Percentiles rank a stretch among this genome's conserved stretches.
These are phyloP conservation scores for Fraxinus pennsylvanica DNA, from an alignment of 257 asterid species.

Conservation along the genomic window DNA sequence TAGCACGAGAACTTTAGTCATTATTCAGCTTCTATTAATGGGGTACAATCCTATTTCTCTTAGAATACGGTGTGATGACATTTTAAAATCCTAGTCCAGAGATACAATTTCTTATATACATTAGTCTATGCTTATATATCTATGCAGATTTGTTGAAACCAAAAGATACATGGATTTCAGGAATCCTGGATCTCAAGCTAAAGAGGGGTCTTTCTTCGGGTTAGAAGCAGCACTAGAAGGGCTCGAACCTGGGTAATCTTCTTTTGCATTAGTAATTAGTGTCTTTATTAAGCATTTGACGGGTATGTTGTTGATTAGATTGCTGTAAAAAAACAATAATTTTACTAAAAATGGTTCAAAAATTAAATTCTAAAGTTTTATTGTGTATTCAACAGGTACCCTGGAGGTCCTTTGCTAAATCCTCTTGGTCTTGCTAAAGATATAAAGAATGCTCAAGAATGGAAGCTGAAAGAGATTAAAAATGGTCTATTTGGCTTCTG, in stretches of 20 bases:
- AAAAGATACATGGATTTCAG: conserved; percentile 85
- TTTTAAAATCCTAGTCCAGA: conserved; percentile 4
- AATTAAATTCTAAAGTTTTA: neutral
- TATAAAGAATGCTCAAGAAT: conserved; percentile 72
- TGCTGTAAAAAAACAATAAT: neutral
- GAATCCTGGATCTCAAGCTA: conserved; percentile 85
- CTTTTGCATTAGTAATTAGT: neutral
- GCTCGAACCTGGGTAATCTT: conserved; percentile 76
- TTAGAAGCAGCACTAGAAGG: conserved; percentile 84
- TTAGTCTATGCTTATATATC: neutral
- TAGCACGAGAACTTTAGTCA: conserved; percentile 63
- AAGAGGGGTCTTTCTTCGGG: conserved; percentile 72
- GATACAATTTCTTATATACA: neutral
- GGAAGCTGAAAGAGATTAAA: conserved; percentile 91
- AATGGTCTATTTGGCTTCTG: conserved; percentile 48
- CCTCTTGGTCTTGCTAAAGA: conserved; percentile 91
- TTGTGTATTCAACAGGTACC: conserved; percentile 49
- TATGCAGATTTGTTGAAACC: conserved; percentile 72
- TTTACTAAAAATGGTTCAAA: neutral
- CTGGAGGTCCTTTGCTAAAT: conserved; percentile 89
- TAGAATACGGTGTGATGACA: neutral
- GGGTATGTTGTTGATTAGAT: neutral
- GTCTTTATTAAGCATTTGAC: neutral
- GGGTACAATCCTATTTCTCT: conserved; percentile 49
- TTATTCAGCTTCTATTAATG: conserved; percentile 78